Base-by-base conservation (phyloP, 352 stramenopile species). In the Aphanomyces stellatus region DNA sequence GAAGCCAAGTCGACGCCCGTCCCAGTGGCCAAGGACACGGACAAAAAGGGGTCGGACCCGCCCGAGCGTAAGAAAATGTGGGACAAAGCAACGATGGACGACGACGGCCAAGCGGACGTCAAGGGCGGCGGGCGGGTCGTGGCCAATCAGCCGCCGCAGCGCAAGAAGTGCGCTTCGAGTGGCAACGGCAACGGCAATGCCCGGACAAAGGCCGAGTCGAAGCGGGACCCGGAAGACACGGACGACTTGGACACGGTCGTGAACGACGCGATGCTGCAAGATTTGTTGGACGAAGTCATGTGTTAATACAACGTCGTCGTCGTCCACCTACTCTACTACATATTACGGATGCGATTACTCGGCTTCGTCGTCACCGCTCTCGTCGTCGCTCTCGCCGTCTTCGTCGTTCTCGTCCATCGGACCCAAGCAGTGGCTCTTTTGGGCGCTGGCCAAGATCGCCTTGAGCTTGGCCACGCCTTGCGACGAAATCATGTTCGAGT, bases 371-470 rank as follows among this genome's bases (percentile, higher is more conserved):
- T 69, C 57, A 17, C 60, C 65, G n/a, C 67, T 35, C 19, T 65
- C 37, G 46, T 71, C 68, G 51, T 71, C 59, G 41, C 51, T 84
- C 59, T 89, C 83, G 24, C 87, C 78, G 53, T 91, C 83, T 34
- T 81, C 80, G 59, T 89, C 83, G 71, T 95, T 95, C 49, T 95
- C 86, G 55, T 91, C 70, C n/a, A 95, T 74, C 53, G 81, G 85
- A 42, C 82, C 85, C 3, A 95, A 77, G 30, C 86, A 74, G 5
- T 59, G 53, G n/a, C 55, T 61, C 60, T 88, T 88, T 33, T 80
- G 80, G 33, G 77, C 69, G 17, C 69, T 69, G 10, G 71, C 69
- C 2, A 95, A 72, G 2, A 80, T 42, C 1, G 64, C 62, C 70
- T 80, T 70, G 19, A 91, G 41, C n/a, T 75, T 65, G 10, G 22